Percentiles rank a stretch among this genome's conserved stretches.
phyloP scores from a whole-genome alignment of 2,329 filamentous ascomycete species.

The Zalaria sp. region DNA sequence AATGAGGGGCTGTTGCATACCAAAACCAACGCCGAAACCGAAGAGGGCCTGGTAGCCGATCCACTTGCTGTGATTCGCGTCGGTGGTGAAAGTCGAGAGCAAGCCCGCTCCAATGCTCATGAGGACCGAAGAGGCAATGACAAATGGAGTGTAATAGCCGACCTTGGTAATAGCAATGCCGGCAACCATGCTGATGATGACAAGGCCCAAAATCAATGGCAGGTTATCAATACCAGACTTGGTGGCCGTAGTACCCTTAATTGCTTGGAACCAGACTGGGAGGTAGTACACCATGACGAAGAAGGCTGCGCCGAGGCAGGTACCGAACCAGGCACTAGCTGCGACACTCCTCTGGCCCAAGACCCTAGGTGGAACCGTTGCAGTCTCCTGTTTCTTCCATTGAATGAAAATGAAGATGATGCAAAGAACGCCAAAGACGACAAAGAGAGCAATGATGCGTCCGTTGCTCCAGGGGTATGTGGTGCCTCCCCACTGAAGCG shows the following conservation, averaged over 20 bases:
- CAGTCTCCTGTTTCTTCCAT: conserved; percentile 25
- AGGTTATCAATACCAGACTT: conserved; percentile 37
- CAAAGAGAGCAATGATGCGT: conserved; percentile 32
- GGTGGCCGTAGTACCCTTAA: conserved; percentile 31
- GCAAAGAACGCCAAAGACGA: conserved; percentile 27
- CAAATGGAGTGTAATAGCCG: conserved; percentile 37
- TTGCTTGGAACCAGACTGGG: conserved; percentile 36
- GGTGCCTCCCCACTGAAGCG: conserved; percentile 36
- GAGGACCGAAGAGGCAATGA: conserved; percentile 25
- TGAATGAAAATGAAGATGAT: conserved; percentile 27
- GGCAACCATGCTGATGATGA: conserved; percentile 27
- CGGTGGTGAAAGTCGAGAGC: conserved; percentile 26
- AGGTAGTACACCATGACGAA: conserved; percentile 33
- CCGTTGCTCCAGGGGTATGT: conserved; percentile 31
- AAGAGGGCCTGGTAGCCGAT: conserved; percentile 25
- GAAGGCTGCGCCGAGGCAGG: conserved; percentile 28
- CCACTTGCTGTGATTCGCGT: conserved; percentile 24
- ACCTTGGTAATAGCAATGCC: conserved; percentile 26
- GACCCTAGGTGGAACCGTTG: conserved; percentile 32
- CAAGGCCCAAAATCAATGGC: conserved; percentile 32
- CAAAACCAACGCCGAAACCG: conserved; percentile 27
- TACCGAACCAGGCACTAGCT: conserved; percentile 24
- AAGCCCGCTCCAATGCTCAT: conserved; percentile 33
- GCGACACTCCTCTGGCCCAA: conserved; percentile 30
- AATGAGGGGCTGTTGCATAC: conserved; percentile 33